Base-by-base conservation (phyloP, 192 early-diverging fungal genomes). In the Jimgerdemannia lactiflua region DNA sequence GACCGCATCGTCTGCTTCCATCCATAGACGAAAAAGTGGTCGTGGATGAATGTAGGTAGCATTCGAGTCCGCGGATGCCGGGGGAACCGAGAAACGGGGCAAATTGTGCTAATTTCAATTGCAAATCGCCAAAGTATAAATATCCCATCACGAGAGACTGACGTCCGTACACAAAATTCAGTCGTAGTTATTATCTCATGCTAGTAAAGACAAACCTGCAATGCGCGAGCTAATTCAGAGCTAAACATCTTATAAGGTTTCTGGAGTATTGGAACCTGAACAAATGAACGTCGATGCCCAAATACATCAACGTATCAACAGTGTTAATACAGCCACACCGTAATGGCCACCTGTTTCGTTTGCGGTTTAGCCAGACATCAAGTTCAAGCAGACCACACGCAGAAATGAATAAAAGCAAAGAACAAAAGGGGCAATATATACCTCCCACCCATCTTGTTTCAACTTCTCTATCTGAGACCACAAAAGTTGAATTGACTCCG, bases 241-340 rank as follows among this genome's bases (percentile, higher is more conserved):
- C 84, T 84, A 77, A 87, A 89, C 49, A 83, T 77, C 42, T 80
- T 75, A 6, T 83, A 86, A 42, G 82, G 85, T 71, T 85, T 86
- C 64, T 84, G 78, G 67, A 89, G 71, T 39, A 83, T 83, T 44
- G 84, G 70, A 11, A 80, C 75, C 82, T 84, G 67, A 17, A 19
- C 3, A 54, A 3, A 69, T 42, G 3, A 7, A 65, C 66, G 19
- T 64, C 8, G 29, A 29, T 29, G 29, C 29, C 29, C 29, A 29
- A 29, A 59, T 59, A 59, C 49, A 59, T 59, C 49, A 59, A 59
- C 14, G 49, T 10, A 59, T 59, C 49, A 14, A 59, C 49, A 6
- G 14, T 14, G 49, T 59, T 59, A 59, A 14, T 14, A 59, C 6
- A 59, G 6, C 49, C 0, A 14, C 14, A 6, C 0, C 8, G 49